phyloP scores from a whole-genome alignment of 2,329 filamentous ascomycete species.

The Epichloe festucae region DNA sequence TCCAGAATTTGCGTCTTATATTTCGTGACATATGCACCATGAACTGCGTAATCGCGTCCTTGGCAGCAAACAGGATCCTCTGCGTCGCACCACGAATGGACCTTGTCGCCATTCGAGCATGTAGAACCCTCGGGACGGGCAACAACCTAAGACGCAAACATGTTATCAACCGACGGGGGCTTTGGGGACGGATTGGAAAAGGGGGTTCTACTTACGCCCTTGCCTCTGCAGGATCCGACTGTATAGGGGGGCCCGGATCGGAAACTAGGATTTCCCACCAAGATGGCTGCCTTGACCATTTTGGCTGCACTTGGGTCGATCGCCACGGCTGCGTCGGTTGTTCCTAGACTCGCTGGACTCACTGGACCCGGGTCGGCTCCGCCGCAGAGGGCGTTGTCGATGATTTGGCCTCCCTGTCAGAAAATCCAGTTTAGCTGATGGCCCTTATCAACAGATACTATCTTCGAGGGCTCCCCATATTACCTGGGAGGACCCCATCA shows the following conservation, averaged over 20 bases:
- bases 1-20: background rate
- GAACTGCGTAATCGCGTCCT: slow-evolving; percentile 19
- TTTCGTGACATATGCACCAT: background rate
- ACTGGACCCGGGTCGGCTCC: slow-evolving; percentile 33
- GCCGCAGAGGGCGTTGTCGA: slow-evolving; percentile 51
- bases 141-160: slow-evolving; percentile 36
- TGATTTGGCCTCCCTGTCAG: slow-evolving; percentile 45
- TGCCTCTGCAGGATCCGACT: slow-evolving; percentile 23
- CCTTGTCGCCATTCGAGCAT: slow-evolving; percentile 39
- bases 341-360: slow-evolving; percentile 5
- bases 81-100: slow-evolving; percentile 53
- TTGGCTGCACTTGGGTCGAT: slow-evolving; percentile 33
- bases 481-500: slow-evolving; percentile 51
- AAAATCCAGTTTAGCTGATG: background rate
- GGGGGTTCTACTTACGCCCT: background rate
- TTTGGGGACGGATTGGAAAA: no score
- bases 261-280: slow-evolving; percentile 51
- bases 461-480: slow-evolving; percentile 4
- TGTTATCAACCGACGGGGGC: background rate
- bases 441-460: background rate
- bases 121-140: slow-evolving; percentile 43
- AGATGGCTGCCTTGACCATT: slow-evolving; percentile 50
- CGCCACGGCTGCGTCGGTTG: slow-evolving; percentile 23
- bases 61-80: slow-evolving; percentile 55
- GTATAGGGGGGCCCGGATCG: slow-evolving; percentile 41